These are phyloP conservation scores for Metschnikowia continentalis DNA, from an alignment of 805 yeast genomes.

Conservation along the genomic window DNA sequence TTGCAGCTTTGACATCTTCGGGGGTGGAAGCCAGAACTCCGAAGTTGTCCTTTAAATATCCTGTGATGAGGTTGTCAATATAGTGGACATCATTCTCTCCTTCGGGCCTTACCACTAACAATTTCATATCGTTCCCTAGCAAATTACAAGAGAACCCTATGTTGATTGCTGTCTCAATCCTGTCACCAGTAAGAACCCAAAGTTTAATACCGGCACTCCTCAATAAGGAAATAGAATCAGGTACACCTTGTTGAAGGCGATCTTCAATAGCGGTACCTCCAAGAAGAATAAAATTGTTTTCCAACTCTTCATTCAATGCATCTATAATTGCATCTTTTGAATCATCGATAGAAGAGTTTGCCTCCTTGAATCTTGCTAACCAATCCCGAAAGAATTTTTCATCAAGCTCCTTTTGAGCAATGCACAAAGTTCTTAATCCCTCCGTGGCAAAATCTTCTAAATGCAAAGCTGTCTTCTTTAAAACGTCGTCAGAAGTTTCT, in stretches of 20 bases:
- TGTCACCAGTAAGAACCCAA: constrained; percentile 83
- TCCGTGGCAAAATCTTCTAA: constrained; percentile 70
- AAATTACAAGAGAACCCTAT: constrained; percentile 78
- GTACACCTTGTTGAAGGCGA: constrained; percentile 73
- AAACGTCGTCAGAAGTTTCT: constrained; percentile 40
- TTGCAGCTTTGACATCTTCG: constrained; percentile 42
- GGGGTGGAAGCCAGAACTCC: constrained; percentile 48
- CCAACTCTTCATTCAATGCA: constrained; percentile 54
- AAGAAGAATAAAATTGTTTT: constrained; percentile 49
- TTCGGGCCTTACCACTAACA: constrained; percentile 57
- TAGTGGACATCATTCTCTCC: constrained; percentile 30
- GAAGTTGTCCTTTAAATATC: constrained; percentile 47
- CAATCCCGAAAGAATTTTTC: constrained; percentile 47
- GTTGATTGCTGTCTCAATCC: constrained; percentile 78
- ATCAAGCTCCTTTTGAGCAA: constrained; percentile 54
- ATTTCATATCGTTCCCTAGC: constrained; percentile 62
- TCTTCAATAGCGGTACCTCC: constrained; percentile 87
- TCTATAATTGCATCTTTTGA: constrained; percentile 58
- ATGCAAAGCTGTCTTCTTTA: constrained; percentile 56
- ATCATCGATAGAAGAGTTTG: constrained; percentile 49
- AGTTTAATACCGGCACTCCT: constrained; percentile 72
- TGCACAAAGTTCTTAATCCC: constrained; percentile 72
- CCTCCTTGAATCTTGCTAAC: constrained; percentile 54
- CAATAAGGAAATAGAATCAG: constrained; percentile 62
- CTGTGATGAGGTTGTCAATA: constrained; percentile 39